Evolutionary conservation across 306 rosid species (phyloP).

Genomic region (Morella rubra): DNA sequence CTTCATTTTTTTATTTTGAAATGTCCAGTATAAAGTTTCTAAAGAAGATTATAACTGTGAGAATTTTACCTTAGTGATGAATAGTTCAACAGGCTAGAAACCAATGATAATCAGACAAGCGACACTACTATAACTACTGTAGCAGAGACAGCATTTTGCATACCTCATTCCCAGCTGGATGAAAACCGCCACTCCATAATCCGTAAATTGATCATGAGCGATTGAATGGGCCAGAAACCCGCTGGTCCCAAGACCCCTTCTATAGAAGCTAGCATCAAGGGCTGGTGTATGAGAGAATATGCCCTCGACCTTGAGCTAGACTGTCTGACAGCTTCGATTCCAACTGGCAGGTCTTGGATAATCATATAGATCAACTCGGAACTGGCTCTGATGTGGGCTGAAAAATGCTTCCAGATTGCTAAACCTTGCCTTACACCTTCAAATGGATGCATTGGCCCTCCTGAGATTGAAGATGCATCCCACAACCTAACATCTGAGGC

Average conservation of each 20-base stretch:
- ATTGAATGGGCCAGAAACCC: conserved; percentile 73
- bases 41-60: background rate
- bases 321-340: conserved; percentile 61
- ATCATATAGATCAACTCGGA: conserved; percentile 73
- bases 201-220: conserved; percentile 97
- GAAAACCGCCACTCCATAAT: conserved; percentile 98
- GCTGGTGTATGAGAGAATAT: conserved; percentile 68
- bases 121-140: background rate
- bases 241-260: conserved; percentile 98
- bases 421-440: conserved; percentile 93
- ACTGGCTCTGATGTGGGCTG: conserved; percentile 70
- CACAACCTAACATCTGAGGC: conserved; percentile 80
- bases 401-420: conserved; percentile 74
- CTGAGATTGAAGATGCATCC: conserved; percentile 70
- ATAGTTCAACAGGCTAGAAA: too few relatives aligned
- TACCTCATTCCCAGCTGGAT: conserved; percentile 99
- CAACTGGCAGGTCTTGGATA: conserved; percentile 61
- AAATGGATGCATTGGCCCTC: conserved; percentile 81
- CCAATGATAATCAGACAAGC: background rate
- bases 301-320: conserved; percentile 70
- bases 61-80: background rate
- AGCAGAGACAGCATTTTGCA: conserved; percentile 16
- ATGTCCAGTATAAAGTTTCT: background rate
- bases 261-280: conserved; percentile 92
- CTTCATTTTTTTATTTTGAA: background rate